Evolutionary conservation across 768 basidiomycete species (phyloP), one percentile per base, ranked within the genome.

Genomic region (Macrolepiota fuliginosa): DNA sequence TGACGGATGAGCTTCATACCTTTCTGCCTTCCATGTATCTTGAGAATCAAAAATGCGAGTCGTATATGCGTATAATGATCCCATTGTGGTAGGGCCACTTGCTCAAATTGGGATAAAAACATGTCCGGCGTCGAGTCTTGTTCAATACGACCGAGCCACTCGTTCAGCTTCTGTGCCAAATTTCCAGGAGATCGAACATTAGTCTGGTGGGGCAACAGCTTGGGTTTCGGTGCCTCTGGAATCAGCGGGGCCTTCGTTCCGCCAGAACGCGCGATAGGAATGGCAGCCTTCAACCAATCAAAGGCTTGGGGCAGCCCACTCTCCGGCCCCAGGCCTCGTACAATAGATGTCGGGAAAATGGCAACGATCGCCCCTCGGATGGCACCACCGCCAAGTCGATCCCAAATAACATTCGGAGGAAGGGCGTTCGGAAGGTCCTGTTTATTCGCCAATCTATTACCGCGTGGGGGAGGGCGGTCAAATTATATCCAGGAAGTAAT

Each of bases 371-470:
- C 70, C 1, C 76, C 73, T 2, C 69, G 54, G 13, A 83, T 65
- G 0, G 55, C 66, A 36, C 64, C 63, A 78, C 76, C 1, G 61
- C 62, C 35, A 69, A 65, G 29, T 7, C 29, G 29, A 7, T 32
- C 29, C 7, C 73, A 71, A 15, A 90, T 77, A 57, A 84, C 79
- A 61, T 80, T 76, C 2, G 82, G 70, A 35, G 79, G 73, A 69
- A 83, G 75, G 36, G 79, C 76, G 62, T 81, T 79, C 12, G 85
- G 80, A 40, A 80, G 62, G 71, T 90, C 87, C 67, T 83, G 81
- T 72, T 89, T 89, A 71, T 85, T 88, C 61, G 84, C 86, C 27
- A 89, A 67, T 58, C 79, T 80, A 58, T 9, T 32, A 32, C 7
- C 36, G 11, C n/a, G 29, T 25, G 22, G 37, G 10, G 24, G 13